Evolutionary conservation across 306 rosid species (phyloP), one percentile per base, ranked within the genome.

Genomic region (Quillaja saponaria): DNA sequence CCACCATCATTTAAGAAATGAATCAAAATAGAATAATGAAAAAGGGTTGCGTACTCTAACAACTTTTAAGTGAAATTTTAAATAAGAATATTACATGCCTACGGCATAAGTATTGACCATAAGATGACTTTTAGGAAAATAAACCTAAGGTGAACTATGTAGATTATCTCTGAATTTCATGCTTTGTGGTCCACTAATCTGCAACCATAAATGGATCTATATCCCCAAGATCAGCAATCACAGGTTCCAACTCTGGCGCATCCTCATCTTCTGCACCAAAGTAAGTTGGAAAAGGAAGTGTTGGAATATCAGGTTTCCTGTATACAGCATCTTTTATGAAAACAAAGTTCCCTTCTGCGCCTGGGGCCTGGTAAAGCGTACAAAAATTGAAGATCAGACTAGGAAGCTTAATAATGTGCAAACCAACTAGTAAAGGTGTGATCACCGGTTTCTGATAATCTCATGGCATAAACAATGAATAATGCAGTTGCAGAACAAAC

Each of bases 261-360:
- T 86, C 85, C 78, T 86, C 95, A 2, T 80, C 88, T 37, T 88
- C 94, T 0, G 83, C 51, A 11, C 76, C 78, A 45, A 87, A 83
- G 85, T 78, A 76, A 18, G 99, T 92, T 10, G 99, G 99, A 74
- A 92, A 92, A 16, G 97, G 99, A 67, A 92, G 94, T 13, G 54
- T 47, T 6, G 95, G 76, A 48, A 65, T 48, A 33, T 89, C 63
- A 2, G 95, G 97, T 81, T 85, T 89, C 79, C 78, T 84, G 69
- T 68, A 87, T 61, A 87, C 68, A 1, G 97, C 82, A 15, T 94
- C 99, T 73, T 78, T 94, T 56, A 94, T 81, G 66, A 83, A 94
- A 49, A 94, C 91, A 61, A 94, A 94, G 83, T 85, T 89, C 55
- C 97, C 99, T 71, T 87, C 81, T 8, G 99, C 95, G 38, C 99